Base-by-base conservation (phyloP, 345 rosid species). In the Murraya paniculata region DNA sequence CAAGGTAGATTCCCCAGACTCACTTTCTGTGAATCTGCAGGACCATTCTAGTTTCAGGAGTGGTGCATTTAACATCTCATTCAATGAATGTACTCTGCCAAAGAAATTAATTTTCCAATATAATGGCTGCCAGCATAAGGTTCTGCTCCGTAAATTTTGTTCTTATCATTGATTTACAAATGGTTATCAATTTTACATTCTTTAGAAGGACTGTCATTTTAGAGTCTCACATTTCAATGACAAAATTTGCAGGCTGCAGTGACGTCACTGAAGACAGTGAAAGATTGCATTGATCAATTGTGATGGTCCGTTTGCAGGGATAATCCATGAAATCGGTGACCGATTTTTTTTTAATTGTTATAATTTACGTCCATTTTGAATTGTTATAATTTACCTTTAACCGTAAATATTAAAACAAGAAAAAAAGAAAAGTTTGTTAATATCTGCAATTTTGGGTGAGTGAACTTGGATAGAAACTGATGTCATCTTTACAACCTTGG, bases 221-320 rank as follows among this genome's bases (percentile, higher is more conserved):
- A 13, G 19, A 48, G 33, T 55, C 68, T 67, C 56, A 83, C 36
- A 39, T 76, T 75, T 10, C 18, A 50, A 19, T 57, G 74, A 45
- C 31, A 73, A 84, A 72, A 27, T 67, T 81, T 78, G 87, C 88
- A 87, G 89, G 90, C 16, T 87, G 86, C 73, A 74, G 77, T 72
- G 87, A 86, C 80, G 25, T 85, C 67, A 81, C 85, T 77, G 22
- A 80, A 82, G 78, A 73, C 22, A 84, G 83, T 75, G 80, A 80
- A 18, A 62, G 76, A 59, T 68, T 31, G 53, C 77, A 74, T 33
- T 81, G 66, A 74, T 74, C 75, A 58, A 80, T 24, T 28, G 7
- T n/a, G 45, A 28, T 38, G 74, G 39, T 78, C 28, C 27, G 8
- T 71, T 72, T 28, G 41, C 67, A 68, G 30, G 41, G 22, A 58